Evolutionary conservation across 2,329 filamentous ascomycete genomes (phyloP), one percentile per base, ranked within the genome.

Genomic region (Aureobasidium melanogenum): DNA sequence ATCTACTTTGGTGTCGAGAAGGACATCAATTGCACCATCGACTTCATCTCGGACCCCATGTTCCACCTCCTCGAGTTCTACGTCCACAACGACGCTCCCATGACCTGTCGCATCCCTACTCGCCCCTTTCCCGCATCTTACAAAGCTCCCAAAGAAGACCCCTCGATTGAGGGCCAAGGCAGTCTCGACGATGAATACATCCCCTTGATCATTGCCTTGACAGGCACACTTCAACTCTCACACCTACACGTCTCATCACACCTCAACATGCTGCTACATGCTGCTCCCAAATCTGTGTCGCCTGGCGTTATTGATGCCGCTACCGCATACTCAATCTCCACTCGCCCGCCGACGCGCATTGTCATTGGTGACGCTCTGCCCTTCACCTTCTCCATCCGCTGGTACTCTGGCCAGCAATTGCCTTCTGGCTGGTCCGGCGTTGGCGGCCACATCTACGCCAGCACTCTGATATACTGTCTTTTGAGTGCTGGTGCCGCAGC

Each of bases 21-120:
- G 66, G 91, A 96, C 72, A 76, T 90, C 67, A 93, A 93, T 77
- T 94, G 89, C 79, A 94, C 89, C 60, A 86, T 94, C 68, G 79
- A 87, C 70, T 82, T 89, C 75, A 81, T 93, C 68, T 81, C 83
- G 69, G 89, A 93, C 72, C 83, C 88, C 43, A 88, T 92, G 80
- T 94, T 91, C 80, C 89, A 94, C 76, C 83, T 93, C 56, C 87
- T 93, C 77, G 89, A 97, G 77, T 97, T 97, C 82, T 97, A 97
- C 81, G 87, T 97, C 73, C 94, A 97, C 81, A 91, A 88, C 78
- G 94, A 99, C 76, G 92, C 91, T 19, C 94, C 94, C 10, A 81
- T 97, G 54, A 86, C 91, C 60, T 99, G 94, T 75, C 92, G 94
- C 57, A 84, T 97, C 15, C 91, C 93, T 30, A 84, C 90, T 0